A percentile compares a stretch with the other conserved stretches of the same genome.
Evolutionary conservation across 345 rosid genomes (phyloP).

Genomic region (Rhodamnia argentea): DNA sequence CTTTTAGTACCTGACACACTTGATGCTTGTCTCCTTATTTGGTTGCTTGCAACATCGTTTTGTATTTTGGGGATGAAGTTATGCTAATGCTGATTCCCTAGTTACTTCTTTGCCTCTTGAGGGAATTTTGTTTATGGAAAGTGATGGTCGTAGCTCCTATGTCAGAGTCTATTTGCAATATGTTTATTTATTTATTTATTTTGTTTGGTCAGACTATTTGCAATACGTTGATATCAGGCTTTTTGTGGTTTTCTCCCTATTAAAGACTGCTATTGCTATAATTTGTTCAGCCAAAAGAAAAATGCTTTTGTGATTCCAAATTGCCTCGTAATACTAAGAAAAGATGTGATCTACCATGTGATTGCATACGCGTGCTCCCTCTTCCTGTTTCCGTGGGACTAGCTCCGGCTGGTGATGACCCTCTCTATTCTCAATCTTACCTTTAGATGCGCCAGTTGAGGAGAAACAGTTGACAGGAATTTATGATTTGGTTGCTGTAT

Average conservation of each 20-base stretch:
- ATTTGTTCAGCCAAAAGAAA: not conserved
- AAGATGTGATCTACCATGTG: not conserved
- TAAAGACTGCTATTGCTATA: not conserved
- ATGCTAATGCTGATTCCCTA: not conserved
- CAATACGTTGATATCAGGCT: no score
- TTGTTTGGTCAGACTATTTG: not conserved
- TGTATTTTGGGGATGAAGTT: not conserved
- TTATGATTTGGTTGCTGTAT: conserved; percentile 83
- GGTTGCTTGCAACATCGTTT: not conserved
- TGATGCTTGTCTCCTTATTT: not conserved
- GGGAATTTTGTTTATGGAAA: not conserved
- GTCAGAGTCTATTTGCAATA: not conserved
- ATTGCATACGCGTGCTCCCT: not conserved
- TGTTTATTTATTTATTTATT: no score
- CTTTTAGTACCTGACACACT: not conserved
- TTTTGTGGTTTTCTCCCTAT: not conserved
- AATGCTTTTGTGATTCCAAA: not conserved
- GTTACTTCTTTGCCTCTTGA: not conserved
- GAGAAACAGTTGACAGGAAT: conserved; percentile 64
- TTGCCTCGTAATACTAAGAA: not conserved
- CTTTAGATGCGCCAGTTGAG: conserved; percentile 18
- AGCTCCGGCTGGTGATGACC: not conserved
- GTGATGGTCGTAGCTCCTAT: not conserved
- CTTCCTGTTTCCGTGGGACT: not conserved
- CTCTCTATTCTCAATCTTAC: not conserved